Base-by-base conservation (phyloP, 305 asterid species). In the Fraxinus latifolia region DNA sequence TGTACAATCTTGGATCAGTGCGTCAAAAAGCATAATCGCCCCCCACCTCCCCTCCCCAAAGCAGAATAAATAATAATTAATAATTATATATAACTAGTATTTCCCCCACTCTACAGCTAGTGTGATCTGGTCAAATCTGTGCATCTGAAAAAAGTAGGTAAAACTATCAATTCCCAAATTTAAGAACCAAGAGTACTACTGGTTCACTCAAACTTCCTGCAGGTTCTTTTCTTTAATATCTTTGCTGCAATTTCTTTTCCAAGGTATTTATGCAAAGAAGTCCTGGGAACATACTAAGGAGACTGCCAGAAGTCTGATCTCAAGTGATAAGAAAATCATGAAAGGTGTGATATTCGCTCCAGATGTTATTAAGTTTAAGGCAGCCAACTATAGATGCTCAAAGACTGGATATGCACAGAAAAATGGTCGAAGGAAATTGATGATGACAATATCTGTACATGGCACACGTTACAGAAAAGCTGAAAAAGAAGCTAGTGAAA, bases 121-220 rank as follows among this genome's bases (percentile, higher is more conserved):
- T 80, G 44, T 31, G 81, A 53, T 67, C 68, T 65, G 82, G 55
- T 53, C 53, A 77, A 58, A 81, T 12, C 60, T 72, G 37, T 4
- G 12, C 12, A 25, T 39, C 53, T 7, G 50, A 75, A 7, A 47
- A 58, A 39, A 19, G 68, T 76, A 44, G 6, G 60, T 76, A 44
- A 44, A 44, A 2, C 34, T 39, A 42, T 58, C 60, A 23, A 25
- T 25, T 65, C 34, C 73, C 31, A 4, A 62, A 65, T 33, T 65
- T 65, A 9, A 3, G 33, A 65, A 25, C 32, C 72, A 23, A 65
- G 73, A 65, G n/a, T 65, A 65, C 34, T 65, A 65, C 72, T 3
- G 73, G 33, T 25, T 23, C 73, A 65, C 34, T 65, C 73, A 25
- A 12, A 65, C 34, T 65, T 65, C 73, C 34, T 1, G 34, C 73